Conservation (phyloP, 768 basidiomycete genomes). For the Xerocomellus intermedius region DNA sequence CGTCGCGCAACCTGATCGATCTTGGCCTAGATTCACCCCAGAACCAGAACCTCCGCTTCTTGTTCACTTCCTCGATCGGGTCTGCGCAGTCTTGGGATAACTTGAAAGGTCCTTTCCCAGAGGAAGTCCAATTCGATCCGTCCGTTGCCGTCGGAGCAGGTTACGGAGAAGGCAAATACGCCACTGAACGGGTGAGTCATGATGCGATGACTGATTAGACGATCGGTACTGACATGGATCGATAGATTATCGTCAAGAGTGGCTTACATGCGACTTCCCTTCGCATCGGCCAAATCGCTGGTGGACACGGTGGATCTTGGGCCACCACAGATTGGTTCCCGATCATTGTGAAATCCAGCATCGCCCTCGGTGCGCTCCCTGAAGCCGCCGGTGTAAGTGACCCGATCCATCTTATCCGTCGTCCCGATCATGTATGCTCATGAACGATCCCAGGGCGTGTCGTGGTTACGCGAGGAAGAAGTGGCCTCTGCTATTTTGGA, state of each 20-base stretch:
- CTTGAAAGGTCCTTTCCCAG: constrained; percentile 32
- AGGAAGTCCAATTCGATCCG: constrained; percentile 34
- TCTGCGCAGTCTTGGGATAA: constrained; percentile 33
- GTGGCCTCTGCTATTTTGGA: constrained; percentile 36
- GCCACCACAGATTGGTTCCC: constrained; percentile 48
- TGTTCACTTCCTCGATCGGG: constrained; percentile 43
- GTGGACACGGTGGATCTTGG: constrained; percentile 43
- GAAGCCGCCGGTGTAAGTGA: constrained; percentile 34
- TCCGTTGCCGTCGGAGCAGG: constrained; percentile 39
- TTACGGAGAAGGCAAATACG: constrained; percentile 48
- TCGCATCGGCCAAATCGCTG: constrained; percentile 47
- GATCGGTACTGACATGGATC: neutral
- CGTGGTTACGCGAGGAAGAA: constrained; percentile 44
- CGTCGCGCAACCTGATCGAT: constrained; percentile 35
- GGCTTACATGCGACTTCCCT: constrained; percentile 37
- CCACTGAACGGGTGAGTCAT: constrained; percentile 36
- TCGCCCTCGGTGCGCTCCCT: constrained; percentile 29
- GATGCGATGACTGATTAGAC: neutral
- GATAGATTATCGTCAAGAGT: constrained; percentile 39
- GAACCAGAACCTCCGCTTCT: constrained; percentile 29
- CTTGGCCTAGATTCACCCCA: constrained; percentile 33
- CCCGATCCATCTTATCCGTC: too few species aligned
- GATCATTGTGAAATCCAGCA: constrained; percentile 37
- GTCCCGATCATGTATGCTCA: neutral
- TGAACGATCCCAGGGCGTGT: constrained; percentile 29